Evolutionary conservation across 2,329 filamentous ascomycete species (phyloP).

Genomic region (Colletotrichum simmondsii): DNA sequence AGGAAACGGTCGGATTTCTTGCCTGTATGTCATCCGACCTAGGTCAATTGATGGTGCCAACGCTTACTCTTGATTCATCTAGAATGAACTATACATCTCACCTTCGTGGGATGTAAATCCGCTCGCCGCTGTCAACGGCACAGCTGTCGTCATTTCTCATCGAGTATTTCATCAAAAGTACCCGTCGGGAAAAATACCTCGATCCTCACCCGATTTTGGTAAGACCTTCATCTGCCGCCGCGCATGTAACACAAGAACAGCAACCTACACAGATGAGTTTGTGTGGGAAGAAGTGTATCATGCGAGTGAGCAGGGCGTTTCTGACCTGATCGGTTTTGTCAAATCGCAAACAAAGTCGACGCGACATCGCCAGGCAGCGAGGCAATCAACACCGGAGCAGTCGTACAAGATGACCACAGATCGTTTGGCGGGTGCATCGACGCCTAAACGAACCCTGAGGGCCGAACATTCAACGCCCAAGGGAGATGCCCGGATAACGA

Average conservation of each 20-base stretch:
- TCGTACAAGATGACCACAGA: conserved; percentile 42
- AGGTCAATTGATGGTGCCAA: neutral
- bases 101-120: conserved; percentile 89
- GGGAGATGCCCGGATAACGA: conserved; percentile 18
- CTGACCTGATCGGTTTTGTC: conserved; percentile 73
- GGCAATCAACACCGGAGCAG: conserved; percentile 43
- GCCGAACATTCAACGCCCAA: conserved; percentile 31
- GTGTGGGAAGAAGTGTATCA: conserved; percentile 87
- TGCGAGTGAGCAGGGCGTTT: conserved; percentile 73
- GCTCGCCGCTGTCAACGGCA: conserved; percentile 89
- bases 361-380: conserved; percentile 55
- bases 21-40: conserved; percentile 58
- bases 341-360: conserved; percentile 79
- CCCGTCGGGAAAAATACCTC: conserved; percentile 80
- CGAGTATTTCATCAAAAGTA: conserved; percentile 75
- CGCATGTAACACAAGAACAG: conserved; percentile 88
- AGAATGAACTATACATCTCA: conserved; percentile 94
- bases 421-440: conserved; percentile 38
- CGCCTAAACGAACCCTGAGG: conserved; percentile 30
- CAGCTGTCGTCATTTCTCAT: conserved; percentile 81
- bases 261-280: conserved; percentile 93
- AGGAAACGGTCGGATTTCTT: conserved; percentile 86
- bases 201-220: conserved; percentile 77
- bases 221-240: conserved; percentile 92
- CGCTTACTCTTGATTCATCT: neutral